Evolutionary conservation across 768 basidiomycete species (phyloP), one percentile per base, ranked within the genome.

Genomic region (Pleurotus djamor): DNA sequence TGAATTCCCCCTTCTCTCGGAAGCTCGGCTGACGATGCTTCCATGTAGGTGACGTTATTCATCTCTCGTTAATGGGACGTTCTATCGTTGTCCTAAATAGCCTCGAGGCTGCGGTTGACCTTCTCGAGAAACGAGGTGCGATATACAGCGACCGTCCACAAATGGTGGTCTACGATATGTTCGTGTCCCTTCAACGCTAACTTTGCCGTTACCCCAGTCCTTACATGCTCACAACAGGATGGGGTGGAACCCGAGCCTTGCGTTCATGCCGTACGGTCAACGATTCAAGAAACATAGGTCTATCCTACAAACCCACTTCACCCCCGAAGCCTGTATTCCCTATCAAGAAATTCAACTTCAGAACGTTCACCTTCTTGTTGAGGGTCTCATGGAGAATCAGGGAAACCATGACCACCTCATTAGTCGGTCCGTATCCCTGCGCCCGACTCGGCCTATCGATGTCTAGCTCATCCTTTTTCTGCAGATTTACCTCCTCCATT

Each of bases 281-380:
- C 58, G 63, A 5, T 70, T 70, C 62, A 61, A 58, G 2, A 57
- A 50, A 14, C 67, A 69, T 54, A 59, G 69, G 48, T 59, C 58
- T 36, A 57, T 67, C 38, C 60, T 67, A 32, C 63, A 69, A 36
- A 60, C 63, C 17, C 62, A 65, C 44, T 61, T 68, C 35, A 71
- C 58, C 44, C 61, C 60, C 12, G 59, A 61, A 16, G 63, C 67
- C 33, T 65, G 71, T 32, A 54, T 59, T 45, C 52, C 64, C 5
- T 71, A 72, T 60, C 59, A 63, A 10, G 62, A 64, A n/a, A 62
- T 72, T 33, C 68, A 72, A 49, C 67, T 71, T 48, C 48, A 59
- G 28, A 71, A 76, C 63, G 76, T 72, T 1, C 66, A 63, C 13
- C 60, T 66, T n/a, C 71, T 79, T 44, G 61, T 73, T 21, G 34